These are phyloP conservation scores for Achaetomiella virescens DNA, from an alignment of 495 filamentous ascomycete species.

Conservation along the genomic window DNA sequence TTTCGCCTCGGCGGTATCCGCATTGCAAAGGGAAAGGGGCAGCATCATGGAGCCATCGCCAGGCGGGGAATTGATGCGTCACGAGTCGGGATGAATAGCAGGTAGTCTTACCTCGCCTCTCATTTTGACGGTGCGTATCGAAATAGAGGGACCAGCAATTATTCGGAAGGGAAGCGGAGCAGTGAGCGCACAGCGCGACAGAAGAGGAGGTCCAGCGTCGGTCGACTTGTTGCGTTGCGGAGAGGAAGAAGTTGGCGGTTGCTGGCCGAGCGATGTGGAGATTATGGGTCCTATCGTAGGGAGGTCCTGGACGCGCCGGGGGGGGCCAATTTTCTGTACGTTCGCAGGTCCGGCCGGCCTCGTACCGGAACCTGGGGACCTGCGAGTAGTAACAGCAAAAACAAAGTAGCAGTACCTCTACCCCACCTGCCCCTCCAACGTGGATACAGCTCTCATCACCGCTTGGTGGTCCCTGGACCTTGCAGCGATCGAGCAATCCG, in stretches of 20 bases:
- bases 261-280: slow-evolving; percentile 1
- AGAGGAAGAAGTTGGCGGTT: slow-evolving; percentile 5
- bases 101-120: slow-evolving; percentile 46
- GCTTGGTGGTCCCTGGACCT: too few species aligned
- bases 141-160: not conserved
- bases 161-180: slow-evolving; percentile 5
- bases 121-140: slow-evolving; percentile 33
- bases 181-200: slow-evolving; percentile 16
- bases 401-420: not conserved
- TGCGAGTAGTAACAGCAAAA: not conserved
- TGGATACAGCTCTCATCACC: too few species aligned
- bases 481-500: too few species aligned
- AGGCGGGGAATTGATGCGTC: not conserved
- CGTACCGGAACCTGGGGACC: not conserved
- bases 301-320: not conserved
- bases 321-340: not conserved
- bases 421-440: not conserved
- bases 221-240: slow-evolving; percentile 10
- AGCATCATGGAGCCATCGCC: not conserved
- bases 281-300: slow-evolving; percentile 7
- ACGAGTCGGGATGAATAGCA: not conserved
- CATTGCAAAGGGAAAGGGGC: slow-evolving; percentile 4
- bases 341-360: not conserved
- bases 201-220: slow-evolving; percentile 3
- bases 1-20: not conserved